Evolutionary conservation across 2,329 filamentous ascomycete species (phyloP).

Genomic region (Aspergillus udagawae): DNA sequence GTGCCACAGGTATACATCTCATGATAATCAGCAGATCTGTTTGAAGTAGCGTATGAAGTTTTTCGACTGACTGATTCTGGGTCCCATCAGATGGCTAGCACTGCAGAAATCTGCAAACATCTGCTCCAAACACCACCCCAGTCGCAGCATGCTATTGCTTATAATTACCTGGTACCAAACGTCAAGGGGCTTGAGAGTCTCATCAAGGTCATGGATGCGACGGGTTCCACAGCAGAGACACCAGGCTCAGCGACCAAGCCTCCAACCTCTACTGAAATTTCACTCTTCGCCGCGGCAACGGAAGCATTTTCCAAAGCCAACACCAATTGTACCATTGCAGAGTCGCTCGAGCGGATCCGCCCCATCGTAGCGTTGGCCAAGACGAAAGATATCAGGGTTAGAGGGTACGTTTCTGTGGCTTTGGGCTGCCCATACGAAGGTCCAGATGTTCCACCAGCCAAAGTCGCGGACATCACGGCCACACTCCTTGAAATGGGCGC

Average conservation of each 20-base stretch:
- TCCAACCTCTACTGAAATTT: constrained; percentile 50
- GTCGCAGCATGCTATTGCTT: constrained; percentile 52
- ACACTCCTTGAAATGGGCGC: constrained; percentile 62
- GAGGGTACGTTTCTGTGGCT: constrained; percentile 63
- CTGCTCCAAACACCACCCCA: constrained; percentile 49
- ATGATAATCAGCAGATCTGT: not conserved
- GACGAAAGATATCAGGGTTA: constrained; percentile 53
- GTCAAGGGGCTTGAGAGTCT: constrained; percentile 58
- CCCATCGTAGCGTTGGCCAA: constrained; percentile 57
- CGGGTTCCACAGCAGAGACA: constrained; percentile 30
- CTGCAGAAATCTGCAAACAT: constrained; percentile 56
- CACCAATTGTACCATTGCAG: constrained; percentile 62
- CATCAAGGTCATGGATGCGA: constrained; percentile 49
- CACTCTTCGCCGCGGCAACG: constrained; percentile 62
- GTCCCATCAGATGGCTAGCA: constrained; percentile 57
- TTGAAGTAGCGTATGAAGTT: not conserved
- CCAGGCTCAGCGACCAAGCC: constrained; percentile 23
- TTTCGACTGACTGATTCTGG: not conserved
- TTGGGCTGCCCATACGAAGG: constrained; percentile 65
- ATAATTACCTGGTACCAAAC: constrained; percentile 65
- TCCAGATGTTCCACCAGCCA: constrained; percentile 55
- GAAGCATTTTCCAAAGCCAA: constrained; percentile 63
- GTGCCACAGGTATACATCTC: constrained; percentile 45
- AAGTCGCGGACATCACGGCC: constrained; percentile 59
- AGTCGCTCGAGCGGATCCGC: constrained; percentile 56